Evolutionary conservation across 2,329 filamentous ascomycete species (phyloP).

Genomic region (Arthroderma sp.): DNA sequence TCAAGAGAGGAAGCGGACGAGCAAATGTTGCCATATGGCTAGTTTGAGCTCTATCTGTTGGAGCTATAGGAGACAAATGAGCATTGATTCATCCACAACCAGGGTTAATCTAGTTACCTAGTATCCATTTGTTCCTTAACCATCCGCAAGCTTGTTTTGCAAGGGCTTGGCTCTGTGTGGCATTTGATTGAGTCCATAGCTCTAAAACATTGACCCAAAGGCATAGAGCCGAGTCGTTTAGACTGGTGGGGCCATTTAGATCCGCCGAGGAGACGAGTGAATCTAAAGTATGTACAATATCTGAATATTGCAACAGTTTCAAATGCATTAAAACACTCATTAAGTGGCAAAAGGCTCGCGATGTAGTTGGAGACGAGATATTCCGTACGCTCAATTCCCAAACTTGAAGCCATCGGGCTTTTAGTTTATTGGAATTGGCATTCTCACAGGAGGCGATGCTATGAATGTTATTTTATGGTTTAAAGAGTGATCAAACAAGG

Average conservation of each 20-base stretch:
- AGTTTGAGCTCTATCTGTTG: conserved; percentile 53
- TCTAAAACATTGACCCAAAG: conserved; percentile 61
- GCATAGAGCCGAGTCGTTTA: conserved; percentile 67
- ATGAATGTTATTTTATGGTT: conserved; percentile 5
- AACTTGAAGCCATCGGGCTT: conserved; percentile 52
- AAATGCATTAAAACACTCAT: conserved; percentile 56
- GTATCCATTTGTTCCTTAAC: conserved; percentile 71
- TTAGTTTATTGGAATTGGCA: conserved; percentile 33
- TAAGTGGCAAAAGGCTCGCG: conserved; percentile 64
- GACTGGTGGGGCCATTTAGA: conserved; percentile 62
- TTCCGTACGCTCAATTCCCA: conserved; percentile 66
- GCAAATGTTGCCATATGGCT: conserved; percentile 52
- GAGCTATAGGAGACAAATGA: conserved; percentile 31
- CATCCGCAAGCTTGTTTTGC: conserved; percentile 66
- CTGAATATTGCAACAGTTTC: conserved; percentile 54
- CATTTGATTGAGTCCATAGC: conserved; percentile 53
- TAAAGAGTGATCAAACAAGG: background rate
- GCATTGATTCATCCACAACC: background rate
- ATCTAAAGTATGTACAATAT: conserved; percentile 57
- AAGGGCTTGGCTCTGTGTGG: conserved; percentile 54
- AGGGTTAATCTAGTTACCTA: conserved; percentile 44
- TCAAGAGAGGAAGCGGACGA: conserved; percentile 53
- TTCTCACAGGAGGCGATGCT: conserved; percentile 25
- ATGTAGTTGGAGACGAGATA: conserved; percentile 57
- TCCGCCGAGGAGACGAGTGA: conserved; percentile 65